Evolutionary conservation across 2,329 filamentous ascomycete species (phyloP).

Genomic region (Neospermospora avenae): DNA sequence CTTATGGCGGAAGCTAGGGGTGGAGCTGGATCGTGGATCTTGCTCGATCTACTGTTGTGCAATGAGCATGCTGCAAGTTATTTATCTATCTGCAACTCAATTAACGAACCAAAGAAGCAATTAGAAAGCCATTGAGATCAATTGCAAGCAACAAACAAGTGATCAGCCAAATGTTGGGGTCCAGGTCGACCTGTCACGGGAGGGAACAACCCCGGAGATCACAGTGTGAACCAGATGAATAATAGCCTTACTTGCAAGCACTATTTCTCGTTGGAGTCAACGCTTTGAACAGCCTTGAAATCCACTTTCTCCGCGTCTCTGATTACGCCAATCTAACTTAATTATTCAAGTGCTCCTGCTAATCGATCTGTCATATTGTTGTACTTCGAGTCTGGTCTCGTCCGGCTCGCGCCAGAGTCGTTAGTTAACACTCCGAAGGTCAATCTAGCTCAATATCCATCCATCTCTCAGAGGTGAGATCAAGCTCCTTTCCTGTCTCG

Average conservation of each 20-base stretch:
- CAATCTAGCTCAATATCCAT: not conserved
- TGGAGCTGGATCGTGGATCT: not conserved
- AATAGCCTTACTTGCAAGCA: not conserved
- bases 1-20: not conserved
- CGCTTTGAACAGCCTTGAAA: not conserved
- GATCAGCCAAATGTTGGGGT: not conserved
- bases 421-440: not conserved
- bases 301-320: not conserved
- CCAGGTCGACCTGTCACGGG: too few species aligned
- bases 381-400: not conserved
- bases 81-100: not conserved
- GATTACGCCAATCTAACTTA: not conserved
- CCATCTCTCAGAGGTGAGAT: not conserved
- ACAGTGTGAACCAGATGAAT: not conserved
- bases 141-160: not conserved
- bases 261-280: not conserved
- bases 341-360: not conserved
- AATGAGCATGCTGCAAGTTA: not conserved
- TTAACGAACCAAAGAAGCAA: not conserved
- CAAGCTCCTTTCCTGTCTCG: not conserved
- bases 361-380: not conserved
- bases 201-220: not conserved
- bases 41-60: constrained; percentile 1
- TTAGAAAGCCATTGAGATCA: too few species aligned
- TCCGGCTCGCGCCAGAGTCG: not conserved